Evolutionary conservation across 495 filamentous ascomycete genomes (phyloP), one percentile per base, ranked within the genome.

Genomic region (Penicillium canariense): DNA sequence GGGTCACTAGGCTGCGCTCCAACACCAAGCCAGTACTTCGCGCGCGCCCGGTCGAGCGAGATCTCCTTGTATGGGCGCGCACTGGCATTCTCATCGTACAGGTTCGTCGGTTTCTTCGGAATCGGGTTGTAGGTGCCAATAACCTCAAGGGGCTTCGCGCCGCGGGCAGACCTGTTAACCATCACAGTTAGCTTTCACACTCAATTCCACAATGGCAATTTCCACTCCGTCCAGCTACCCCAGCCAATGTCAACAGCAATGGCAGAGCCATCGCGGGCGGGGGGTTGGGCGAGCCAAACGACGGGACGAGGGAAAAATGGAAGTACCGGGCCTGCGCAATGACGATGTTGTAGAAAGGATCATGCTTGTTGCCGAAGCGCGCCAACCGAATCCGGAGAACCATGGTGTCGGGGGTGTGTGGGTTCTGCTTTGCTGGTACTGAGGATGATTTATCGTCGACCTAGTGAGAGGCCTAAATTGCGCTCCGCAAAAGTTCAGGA

Each of bases 11-110:
- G 92, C 73, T 98, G 94, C 34, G 94, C 94, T 3, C 94, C 94
- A 9, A 97, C 92, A 68, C 94, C 94, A 12, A 98, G 76, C 94
- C 94, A 98, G 74, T 98, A 98, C 70, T 88, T 86, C 48, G 92
- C 88, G 43, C 94, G 78, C 48, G 81, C 70, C 1, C 78, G 78
- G 76, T 98, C 94, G 2, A 98, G 78, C 50, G 89, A 84, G 62
- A 98, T 88, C 51, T 97, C 92, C 71, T 98, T 98, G 69, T 83
- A 85, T 55, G 85, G 77, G 50, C 81, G 83, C 25, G 72, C 62
- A 25, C 51, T 60, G 46, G 83, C 85, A 53, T 83, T 80, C 59
- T 82, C 81, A 45, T 85, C 82, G 56, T 84, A 82, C 1, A 89
- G 77, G 60, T 84, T 80, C 38, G 69, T 73, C 15, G 80, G 76